Evolutionary conservation across 768 basidiomycete genomes (phyloP).

Genomic region (Pleurotus tuoliensis): DNA sequence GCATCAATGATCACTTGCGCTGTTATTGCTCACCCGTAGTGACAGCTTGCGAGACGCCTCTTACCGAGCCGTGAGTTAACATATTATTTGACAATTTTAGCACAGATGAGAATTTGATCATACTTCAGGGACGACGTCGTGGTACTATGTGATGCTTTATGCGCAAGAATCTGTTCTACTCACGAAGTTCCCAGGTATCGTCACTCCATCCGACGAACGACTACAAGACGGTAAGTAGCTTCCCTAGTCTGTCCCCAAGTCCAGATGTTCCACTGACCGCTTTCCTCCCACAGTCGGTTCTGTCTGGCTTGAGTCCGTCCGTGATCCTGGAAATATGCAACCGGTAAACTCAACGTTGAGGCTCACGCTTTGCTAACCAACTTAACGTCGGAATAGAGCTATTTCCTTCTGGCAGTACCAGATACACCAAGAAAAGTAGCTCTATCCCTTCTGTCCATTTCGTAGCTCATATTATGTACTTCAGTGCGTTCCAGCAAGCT

Average conservation of each 20-base stretch:
- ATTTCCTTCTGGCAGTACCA: conserved; percentile 93
- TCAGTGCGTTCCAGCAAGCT: conserved; percentile 80
- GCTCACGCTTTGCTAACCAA: no score
- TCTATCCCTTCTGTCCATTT: conserved; percentile 5
- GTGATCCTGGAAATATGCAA: conserved; percentile 79
- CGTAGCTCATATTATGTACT: conserved; percentile 11
- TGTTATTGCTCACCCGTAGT: background rate
- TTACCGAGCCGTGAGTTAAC: conserved; percentile 68
- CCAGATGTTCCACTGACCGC: no score
- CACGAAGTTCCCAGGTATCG: conserved; percentile 51
- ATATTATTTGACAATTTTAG: background rate
- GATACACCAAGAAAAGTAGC: conserved; percentile 78
- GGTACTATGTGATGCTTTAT: conserved; percentile 22
- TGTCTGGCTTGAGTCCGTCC: conserved; percentile 75
- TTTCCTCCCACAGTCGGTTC: conserved; percentile 56
- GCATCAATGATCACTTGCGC: background rate
- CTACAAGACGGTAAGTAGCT: conserved; percentile 71
- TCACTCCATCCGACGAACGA: conserved; percentile 85
- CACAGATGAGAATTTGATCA: conserved; percentile 5
- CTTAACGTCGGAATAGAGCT: conserved; percentile 41
- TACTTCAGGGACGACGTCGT: conserved; percentile 58
- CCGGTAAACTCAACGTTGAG: conserved; percentile 38
- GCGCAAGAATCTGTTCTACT: background rate
- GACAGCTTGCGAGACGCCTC: conserved; percentile 73
- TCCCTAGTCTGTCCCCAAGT: no score